phyloP scores from a whole-genome alignment of 495 filamentous ascomycete genomes.

The Cudoniella acicularis region DNA sequence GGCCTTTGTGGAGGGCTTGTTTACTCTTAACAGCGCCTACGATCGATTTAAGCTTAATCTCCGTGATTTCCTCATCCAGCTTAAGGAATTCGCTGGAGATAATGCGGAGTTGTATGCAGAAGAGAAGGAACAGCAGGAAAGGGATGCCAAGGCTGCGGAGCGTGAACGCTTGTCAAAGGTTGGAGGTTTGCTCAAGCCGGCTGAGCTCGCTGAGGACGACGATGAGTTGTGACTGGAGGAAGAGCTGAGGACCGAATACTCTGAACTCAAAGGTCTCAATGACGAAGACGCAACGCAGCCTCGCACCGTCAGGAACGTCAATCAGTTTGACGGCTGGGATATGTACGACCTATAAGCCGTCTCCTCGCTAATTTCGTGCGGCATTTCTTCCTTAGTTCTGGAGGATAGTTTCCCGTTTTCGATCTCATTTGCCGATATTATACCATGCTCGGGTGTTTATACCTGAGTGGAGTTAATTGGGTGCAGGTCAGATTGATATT shows the following conservation, averaged over 20 bases:
- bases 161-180: constrained; percentile 87
- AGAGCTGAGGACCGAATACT: constrained; percentile 59
- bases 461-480: constrained; percentile 19
- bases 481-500: constrained; percentile 9
- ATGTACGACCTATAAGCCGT: constrained; percentile 26
- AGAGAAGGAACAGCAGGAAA: constrained; percentile 80
- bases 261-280: constrained; percentile 8
- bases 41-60: constrained; percentile 89
- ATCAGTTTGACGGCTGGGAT: constrained; percentile 29
- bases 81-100: constrained; percentile 93
- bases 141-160: constrained; percentile 75
- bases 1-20: constrained; percentile 82
- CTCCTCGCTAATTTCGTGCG: not conserved
- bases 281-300: not conserved
- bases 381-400: constrained; percentile 3
- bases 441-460: constrained; percentile 9
- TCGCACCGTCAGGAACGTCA: constrained; percentile 5
- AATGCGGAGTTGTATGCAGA: constrained; percentile 94
- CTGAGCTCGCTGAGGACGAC: constrained; percentile 74
- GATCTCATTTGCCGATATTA: constrained; percentile 3
- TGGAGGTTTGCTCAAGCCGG: constrained; percentile 86
- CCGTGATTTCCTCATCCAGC: constrained; percentile 92
- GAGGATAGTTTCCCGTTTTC: constrained; percentile 8
- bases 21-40: constrained; percentile 74
- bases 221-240: constrained; percentile 86